A percentile compares a stretch with the other conserved stretches of the same genome.
Conservation (phyloP, 495 filamentous ascomycete genomes). For the Wilcoxina mikolae region DNA sequence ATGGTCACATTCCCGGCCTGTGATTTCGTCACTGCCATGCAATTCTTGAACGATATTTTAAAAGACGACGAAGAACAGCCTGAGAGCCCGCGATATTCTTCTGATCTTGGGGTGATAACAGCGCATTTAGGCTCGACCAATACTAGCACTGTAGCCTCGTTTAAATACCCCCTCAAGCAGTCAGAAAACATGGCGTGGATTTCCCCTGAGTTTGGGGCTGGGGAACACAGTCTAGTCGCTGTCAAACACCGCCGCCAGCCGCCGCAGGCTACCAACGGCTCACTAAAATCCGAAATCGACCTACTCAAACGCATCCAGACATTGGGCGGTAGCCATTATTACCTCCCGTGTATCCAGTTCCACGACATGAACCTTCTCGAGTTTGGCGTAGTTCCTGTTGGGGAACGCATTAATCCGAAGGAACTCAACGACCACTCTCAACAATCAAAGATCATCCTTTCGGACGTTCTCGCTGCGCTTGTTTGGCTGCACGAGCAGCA, state of each 20-base stretch:
- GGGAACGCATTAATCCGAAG: background rate
- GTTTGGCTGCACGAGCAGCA: conserved; percentile 2
- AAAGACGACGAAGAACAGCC: background rate
- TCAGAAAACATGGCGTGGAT: background rate
- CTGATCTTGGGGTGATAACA: background rate
- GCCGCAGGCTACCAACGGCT: background rate
- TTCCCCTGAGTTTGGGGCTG: background rate
- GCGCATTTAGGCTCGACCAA: background rate
- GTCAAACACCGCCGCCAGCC: background rate
- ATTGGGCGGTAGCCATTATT: background rate
- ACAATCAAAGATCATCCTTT: background rate
- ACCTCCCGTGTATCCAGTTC: background rate
- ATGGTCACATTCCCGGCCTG: background rate
- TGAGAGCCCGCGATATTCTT: background rate
- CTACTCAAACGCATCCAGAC: background rate
- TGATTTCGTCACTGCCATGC: background rate
- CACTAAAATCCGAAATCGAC: background rate
- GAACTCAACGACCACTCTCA: background rate
- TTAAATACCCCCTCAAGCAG: background rate
- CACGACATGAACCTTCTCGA: background rate
- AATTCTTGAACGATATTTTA: background rate
- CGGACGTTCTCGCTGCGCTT: conserved; percentile 3
- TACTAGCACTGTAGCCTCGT: background rate
- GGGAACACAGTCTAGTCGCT: background rate
- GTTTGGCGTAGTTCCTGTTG: background rate